Percentiles rank a stretch among this genome's conserved stretches.
Conservation (phyloP, 208 protist genomes). For the Acanthamoeba lenticulata region DNA sequence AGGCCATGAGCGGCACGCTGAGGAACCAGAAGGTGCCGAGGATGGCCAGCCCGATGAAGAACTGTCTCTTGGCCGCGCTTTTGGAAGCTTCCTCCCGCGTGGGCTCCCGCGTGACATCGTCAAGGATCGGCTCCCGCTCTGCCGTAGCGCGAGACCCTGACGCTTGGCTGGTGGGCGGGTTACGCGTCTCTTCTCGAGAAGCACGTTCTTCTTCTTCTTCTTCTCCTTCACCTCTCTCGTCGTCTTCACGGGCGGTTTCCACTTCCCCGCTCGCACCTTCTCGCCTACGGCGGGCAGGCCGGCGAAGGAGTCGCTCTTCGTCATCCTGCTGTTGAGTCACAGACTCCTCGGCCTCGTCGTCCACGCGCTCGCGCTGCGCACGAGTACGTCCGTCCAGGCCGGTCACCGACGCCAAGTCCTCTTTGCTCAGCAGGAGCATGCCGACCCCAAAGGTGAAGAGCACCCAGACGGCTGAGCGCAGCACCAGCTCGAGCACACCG, state of each 20-base stretch:
- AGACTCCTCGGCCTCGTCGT: too few species aligned
- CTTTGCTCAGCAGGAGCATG: background rate
- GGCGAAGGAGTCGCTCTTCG: background rate
- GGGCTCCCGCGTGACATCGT: too few species aligned
- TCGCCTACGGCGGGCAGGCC: background rate
- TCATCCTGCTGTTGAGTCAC: too few species aligned
- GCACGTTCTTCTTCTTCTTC: background rate
- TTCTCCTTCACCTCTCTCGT: background rate
- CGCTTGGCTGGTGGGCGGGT: too few species aligned
- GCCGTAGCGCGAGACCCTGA: too few species aligned
- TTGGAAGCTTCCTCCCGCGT: background rate
- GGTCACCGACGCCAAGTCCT: background rate
- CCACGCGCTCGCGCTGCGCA: too few species aligned
- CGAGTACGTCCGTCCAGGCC: too few species aligned
- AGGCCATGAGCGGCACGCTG: background rate
- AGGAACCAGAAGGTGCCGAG: background rate
- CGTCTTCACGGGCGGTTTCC: background rate
- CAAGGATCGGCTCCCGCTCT: too few species aligned
- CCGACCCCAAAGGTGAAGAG: background rate
- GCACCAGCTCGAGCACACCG: background rate
- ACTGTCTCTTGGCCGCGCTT: background rate
- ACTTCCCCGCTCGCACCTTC: background rate
- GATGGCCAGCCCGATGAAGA: background rate
- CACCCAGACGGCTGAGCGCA: background rate
- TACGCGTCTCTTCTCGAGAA: too few species aligned